Evolutionary conservation across 169 alveolate species (phyloP).

Genomic region (Eimeria mitis): DNA sequence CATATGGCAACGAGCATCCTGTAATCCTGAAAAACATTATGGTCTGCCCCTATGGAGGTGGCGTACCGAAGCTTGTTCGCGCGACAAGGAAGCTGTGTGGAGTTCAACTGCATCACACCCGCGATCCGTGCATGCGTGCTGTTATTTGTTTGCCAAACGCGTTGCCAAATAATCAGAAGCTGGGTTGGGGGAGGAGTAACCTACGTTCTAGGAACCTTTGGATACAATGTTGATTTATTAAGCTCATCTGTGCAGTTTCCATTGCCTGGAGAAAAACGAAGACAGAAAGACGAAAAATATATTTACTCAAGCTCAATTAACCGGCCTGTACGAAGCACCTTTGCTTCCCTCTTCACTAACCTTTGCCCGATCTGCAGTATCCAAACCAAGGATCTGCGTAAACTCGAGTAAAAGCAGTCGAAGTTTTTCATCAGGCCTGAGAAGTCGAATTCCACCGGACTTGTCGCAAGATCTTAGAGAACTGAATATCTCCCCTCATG

Average conservation of each 20-base stretch:
- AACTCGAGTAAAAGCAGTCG: conserved; percentile 79
- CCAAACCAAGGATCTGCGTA: conserved; percentile 63
- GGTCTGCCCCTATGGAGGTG: background rate
- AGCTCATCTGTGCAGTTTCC: conserved; percentile 78
- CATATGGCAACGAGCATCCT: background rate
- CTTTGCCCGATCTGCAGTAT: conserved; percentile 46
- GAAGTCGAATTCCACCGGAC: background rate
- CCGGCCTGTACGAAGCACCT: background rate
- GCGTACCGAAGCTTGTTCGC: conserved; percentile 56
- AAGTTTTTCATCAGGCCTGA: conserved; percentile 79
- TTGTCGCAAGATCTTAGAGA: background rate
- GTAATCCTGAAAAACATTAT: too few relatives aligned
- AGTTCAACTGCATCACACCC: conserved; percentile 47
- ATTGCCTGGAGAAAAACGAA: conserved; percentile 38
- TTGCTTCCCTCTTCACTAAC: conserved; percentile 1
- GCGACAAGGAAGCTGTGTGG: conserved; percentile 47
- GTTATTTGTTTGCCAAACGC: background rate
- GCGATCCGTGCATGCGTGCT: background rate
- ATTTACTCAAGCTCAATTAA: background rate
- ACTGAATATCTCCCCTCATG: background rate
- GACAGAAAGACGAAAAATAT: background rate
- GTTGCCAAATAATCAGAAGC: background rate
- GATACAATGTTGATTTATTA: conserved; percentile 18
- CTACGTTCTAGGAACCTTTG: conserved; percentile 58
- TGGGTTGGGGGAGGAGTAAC: background rate